These are phyloP conservation scores for Neoascochyta sp. DNA, from an alignment of 2,329 filamentous ascomycete species.

Conservation along the genomic window DNA sequence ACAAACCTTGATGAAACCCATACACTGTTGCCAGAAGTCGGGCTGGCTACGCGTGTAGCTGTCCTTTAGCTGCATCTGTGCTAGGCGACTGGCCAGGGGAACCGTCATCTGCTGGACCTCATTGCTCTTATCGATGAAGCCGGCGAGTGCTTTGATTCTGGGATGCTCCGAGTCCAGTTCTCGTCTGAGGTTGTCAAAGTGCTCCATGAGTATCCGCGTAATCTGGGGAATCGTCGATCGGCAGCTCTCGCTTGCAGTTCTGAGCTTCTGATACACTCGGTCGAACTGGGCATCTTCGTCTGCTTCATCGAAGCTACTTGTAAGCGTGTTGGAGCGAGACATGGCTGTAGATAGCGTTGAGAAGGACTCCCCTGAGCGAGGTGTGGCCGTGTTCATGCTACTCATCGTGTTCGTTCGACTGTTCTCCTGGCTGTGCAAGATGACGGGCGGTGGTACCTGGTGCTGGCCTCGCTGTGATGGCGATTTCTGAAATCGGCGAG, in stretches of 20 bases:
- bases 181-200: conserved; percentile 26
- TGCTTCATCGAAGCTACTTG: conserved; percentile 59
- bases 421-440: conserved; percentile 45
- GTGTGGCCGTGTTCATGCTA: conserved; percentile 56
- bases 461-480: conserved; percentile 33
- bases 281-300: conserved; percentile 82
- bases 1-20: conserved; percentile 60
- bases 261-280: conserved; percentile 72
- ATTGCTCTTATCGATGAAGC: conserved; percentile 67
- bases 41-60: conserved; percentile 65
- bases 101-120: conserved; percentile 70
- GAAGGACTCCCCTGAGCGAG: conserved; percentile 80
- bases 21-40: conserved; percentile 68
- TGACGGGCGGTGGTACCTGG: conserved; percentile 38
- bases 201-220: conserved; percentile 23
- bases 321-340: conserved; percentile 47
- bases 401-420: conserved; percentile 54
- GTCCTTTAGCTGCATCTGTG: conserved; percentile 79
- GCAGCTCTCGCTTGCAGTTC: conserved; percentile 69
- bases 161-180: conserved; percentile 35
- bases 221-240: conserved; percentile 63
- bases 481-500: conserved; percentile 30
- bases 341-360: conserved; percentile 51
- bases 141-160: conserved; percentile 43
- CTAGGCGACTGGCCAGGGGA: conserved; percentile 67